Base-by-base conservation (phyloP, 768 basidiomycete genomes). In the Leccinellum rugosiceps region DNA sequence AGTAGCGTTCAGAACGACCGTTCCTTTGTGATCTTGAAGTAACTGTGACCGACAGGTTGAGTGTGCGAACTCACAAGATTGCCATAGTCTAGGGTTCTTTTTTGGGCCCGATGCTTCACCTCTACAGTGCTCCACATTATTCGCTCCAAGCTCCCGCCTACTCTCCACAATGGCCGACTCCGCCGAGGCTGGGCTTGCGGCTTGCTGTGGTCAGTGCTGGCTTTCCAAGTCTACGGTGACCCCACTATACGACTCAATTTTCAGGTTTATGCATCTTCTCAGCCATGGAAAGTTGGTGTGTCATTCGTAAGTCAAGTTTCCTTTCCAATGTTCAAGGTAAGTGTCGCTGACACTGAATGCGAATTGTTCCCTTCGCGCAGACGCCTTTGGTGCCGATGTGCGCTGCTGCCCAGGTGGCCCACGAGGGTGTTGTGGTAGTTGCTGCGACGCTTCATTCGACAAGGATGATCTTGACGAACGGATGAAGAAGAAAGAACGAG, bases 381-480 rank as follows among this genome's bases (percentile, higher is more conserved):
- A 60, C 15, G 55, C 68, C 4, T 64, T 63, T 38, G 72, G 70
- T 31, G 58, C 61, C 17, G 57, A 63, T 26, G 47, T 31, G 25
- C 44, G 38, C 21, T 71, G 67, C 44, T 73, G 69, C 26, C 28
- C 28, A 6, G 56, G 69, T 53, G 70, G 69, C 13, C 56, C 60
- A 17, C 58, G 56, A 52, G 69, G 70, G 14, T 72, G 66, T 32
- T 72, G 70, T 45, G 62, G 66, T 13, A 61, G 63, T 45, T 70
- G 72, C 34, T 72, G 54, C 14, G 62, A 64, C 23, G 59, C 64
- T n/a, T 63, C 66, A 43, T 73, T 73, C 52, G 44, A 72, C 53
- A 44, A 63, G 15, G 71, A 73, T 30, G 58, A 64, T 54, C 64
- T 72, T 49, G 70, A 72, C 30, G 70, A 72, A 44, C 70, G 58